A percentile compares a stretch with the other conserved stretches of the same genome.
Evolutionary conservation across 192 early-diverging fungal species (phyloP).

Genomic region (Coemansia sp.): DNA sequence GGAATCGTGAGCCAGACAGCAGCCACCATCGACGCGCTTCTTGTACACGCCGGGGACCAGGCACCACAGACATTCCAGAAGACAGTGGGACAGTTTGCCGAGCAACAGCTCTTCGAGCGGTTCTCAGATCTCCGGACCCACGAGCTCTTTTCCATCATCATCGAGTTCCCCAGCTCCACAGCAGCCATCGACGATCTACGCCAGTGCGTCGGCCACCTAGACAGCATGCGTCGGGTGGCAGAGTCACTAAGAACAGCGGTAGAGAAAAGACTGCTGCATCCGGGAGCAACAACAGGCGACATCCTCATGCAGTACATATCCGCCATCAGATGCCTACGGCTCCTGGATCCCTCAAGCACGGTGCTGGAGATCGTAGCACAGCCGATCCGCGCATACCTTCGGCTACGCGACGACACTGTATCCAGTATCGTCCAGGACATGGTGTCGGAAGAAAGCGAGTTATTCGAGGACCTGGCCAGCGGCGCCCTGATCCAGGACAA

Average conservation of each 20-base stretch:
- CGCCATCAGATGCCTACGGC: constrained; percentile 63
- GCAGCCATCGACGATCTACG: constrained; percentile 63
- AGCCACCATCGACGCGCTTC: constrained; percentile 13
- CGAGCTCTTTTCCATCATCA: constrained; percentile 71
- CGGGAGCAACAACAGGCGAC: constrained; percentile 67
- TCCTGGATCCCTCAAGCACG: constrained; percentile 65
- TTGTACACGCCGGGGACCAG: not conserved
- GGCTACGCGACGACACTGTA: constrained; percentile 64
- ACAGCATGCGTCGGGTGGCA: constrained; percentile 26
- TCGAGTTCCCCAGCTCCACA: constrained; percentile 65
- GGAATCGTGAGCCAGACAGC: not conserved
- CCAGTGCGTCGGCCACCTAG: constrained; percentile 27
- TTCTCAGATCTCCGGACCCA: constrained; percentile 43
- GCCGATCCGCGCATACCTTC: constrained; percentile 61
- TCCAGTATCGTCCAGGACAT: constrained; percentile 63
- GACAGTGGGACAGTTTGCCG: not conserved
- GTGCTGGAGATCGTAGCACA: constrained; percentile 62
- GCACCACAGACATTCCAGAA: constrained; percentile 6
- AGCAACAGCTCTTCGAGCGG: constrained; percentile 5
- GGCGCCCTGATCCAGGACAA: constrained; percentile 14
- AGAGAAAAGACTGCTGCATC: constrained; percentile 62
- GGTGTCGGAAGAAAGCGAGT: constrained; percentile 61
- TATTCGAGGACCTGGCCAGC: constrained; percentile 50
- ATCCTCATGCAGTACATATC: constrained; percentile 71
- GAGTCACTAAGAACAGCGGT: constrained; percentile 30